Evolutionary conservation across 441 rosid species (phyloP), one percentile per base, ranked within the genome.

Genomic region (Populus hybrid): DNA sequence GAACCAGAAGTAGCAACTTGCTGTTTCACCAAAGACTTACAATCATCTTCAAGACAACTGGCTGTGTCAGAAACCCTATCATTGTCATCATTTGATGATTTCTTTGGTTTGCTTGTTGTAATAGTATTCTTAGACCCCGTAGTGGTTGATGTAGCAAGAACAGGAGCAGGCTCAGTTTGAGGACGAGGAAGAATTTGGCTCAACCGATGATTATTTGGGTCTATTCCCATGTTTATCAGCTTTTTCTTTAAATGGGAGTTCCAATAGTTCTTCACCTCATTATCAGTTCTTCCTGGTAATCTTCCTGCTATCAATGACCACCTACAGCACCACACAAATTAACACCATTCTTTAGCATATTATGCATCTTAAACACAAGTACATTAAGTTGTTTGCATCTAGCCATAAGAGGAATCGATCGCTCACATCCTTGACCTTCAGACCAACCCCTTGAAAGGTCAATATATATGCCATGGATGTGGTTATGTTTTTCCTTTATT

Each of bases 261-360:
- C 89, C 89, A 86, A n/a, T 86, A 80, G 28, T 86, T 86, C 80
- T 86, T 86, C 76, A 86, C 87, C 69, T 86, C 89, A 70, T 86
- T 84, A 72, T 86, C 89, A 0, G 89, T 86, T 23, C 89, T 80
- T 28, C 87, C 89, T 3, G 89, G 89, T 38, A 86, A 74, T 79
- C 87, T 79, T 65, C 89, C 87, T 0, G 89, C 89, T 67, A 86
- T 84, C 78, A 86, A n/a, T 20, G 89, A 81, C 89, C 89, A 86
- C 84, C 89, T 86, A 73, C 76, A 77, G 74, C 26, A 67, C 84
- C 74, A 80, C n/a, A 68, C 70, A 42, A 61, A 78, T 54, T 26
- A 10, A 16, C 23, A 57, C 8, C 10, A 24, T 5, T 5, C 32
- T 30, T 30, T 30, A 30, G 32, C 32, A 30, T 30, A 30, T 30